These are phyloP conservation scores for Chrysoporthe cubensis DNA, from an alignment of 2,329 filamentous ascomycete species.

Conservation along the genomic window DNA sequence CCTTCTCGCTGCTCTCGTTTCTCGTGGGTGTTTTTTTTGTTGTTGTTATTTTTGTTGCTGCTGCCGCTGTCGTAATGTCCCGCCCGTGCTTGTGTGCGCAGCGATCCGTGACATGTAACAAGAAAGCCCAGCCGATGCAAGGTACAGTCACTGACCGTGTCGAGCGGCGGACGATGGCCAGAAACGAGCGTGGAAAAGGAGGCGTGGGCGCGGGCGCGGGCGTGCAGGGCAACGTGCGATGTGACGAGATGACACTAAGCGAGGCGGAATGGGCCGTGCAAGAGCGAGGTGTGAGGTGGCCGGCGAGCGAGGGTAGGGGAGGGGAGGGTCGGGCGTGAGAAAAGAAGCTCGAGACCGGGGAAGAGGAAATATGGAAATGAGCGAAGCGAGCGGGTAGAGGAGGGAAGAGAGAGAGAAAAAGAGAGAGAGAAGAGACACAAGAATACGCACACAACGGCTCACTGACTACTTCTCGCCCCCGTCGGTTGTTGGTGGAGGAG, in stretches of 20 bases:
- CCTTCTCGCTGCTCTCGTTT: neutral
- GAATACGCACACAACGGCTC: constrained; percentile 3
- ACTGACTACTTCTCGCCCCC: constrained; percentile 7
- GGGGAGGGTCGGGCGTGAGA: neutral
- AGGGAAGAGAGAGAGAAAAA: neutral
- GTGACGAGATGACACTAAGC: neutral
- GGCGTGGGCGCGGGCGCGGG: neutral
- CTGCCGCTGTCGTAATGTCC: neutral
- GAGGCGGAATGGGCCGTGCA: neutral
- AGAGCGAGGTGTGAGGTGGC: too few relatives aligned
- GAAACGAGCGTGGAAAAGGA: neutral
- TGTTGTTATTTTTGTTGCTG: too few relatives aligned
- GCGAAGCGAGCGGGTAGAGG: neutral
- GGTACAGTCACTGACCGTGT: constrained; percentile 12
- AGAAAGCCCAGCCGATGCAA: neutral
- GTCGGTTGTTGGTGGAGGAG: neutral
- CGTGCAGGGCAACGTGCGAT: neutral
- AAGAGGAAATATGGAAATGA: neutral
- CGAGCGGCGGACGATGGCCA: neutral
- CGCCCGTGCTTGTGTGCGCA: constrained; percentile 2
- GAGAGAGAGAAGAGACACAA: neutral
- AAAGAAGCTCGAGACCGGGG: neutral
- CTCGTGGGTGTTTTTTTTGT: too few relatives aligned
- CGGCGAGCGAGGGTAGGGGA: neutral
- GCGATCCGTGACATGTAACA: neutral